Evolutionary conservation across 768 basidiomycete species (phyloP).

Genomic region (Hemileccinum rubropunctum): DNA sequence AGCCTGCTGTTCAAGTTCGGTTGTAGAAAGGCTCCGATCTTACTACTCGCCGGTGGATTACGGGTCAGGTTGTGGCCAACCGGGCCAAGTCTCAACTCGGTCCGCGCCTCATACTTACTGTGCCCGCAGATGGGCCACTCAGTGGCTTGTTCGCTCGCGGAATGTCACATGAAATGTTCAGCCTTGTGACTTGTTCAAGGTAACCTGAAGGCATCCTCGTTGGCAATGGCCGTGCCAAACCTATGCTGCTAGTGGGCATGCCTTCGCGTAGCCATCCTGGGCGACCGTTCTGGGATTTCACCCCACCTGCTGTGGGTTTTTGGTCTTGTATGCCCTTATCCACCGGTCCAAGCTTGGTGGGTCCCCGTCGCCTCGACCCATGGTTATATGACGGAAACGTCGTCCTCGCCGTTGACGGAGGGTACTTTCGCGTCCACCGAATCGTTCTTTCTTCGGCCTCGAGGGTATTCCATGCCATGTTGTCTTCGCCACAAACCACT

Average conservation of each 20-base stretch:
- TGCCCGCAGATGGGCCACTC: background rate
- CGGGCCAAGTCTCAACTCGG: too few relatives aligned
- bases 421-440: conserved; percentile 21
- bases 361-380: conserved; percentile 21
- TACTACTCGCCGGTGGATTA: too few relatives aligned
- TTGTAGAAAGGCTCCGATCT: too few relatives aligned
- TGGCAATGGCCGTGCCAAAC: conserved; percentile 27
- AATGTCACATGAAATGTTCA: conserved; percentile 9
- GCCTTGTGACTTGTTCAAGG: conserved; percentile 16
- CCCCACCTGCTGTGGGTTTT: conserved; percentile 6
- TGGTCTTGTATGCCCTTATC: conserved; percentile 23
- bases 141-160: background rate
- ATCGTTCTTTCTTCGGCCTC: conserved; percentile 23
- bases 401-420: conserved; percentile 21
- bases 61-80: too few relatives aligned
- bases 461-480: conserved; percentile 19
- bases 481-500: conserved; percentile 9
- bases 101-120: too few relatives aligned
- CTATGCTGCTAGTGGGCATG: conserved; percentile 18
- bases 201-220: conserved; percentile 27
- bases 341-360: conserved; percentile 9
- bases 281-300: conserved; percentile 14
- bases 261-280: conserved; percentile 11
- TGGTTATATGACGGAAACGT: conserved; percentile 25
- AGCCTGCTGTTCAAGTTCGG: too few relatives aligned